Evolutionary conservation across 305 asterid genomes (phyloP), one percentile per base, ranked within the genome.

Genomic region (Fraxinus nigra): DNA sequence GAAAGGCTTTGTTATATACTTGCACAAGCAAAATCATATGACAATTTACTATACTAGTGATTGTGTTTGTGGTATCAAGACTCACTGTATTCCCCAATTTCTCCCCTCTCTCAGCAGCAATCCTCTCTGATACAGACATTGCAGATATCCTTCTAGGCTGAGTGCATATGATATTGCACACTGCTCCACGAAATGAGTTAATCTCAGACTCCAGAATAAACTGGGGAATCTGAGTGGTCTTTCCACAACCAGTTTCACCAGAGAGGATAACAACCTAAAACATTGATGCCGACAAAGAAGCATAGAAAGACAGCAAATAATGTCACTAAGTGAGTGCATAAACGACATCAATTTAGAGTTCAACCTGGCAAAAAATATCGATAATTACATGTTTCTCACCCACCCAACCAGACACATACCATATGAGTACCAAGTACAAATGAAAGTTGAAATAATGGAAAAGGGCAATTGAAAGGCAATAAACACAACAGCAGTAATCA

Each of bases 171-270:
- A 96, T 91, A 88, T 88, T 94, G 89, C 99, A 96, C 83, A 26
- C 78, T 82, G 90, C 97, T 81, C 98, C 98, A 79, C 85, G 92
- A 86, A 84, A 63, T 72, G 90, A 79, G 43, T 91, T 91, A 79
- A 90, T 89, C 90, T 96, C 95, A 3, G 97, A 88, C 89, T 96
- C 99, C 88, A 96, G 87, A 88, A 96, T 93, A 83, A 88, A 93
- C 78, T 96, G 98, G 8, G 98, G 98, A 79, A 96, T 91, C 89
- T 95, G 99, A 43, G 99, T 96, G 63, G 99, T 96, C 89, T 96
- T 96, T 72, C 99, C 98, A 83, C 99, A 96, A 81, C 98, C 98
- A 85, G 98, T 96, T 92, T 94, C 98, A 84, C 98, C 99, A 72
- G 97, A 93, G 86, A 96, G 86, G 85, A 96, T 89, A 76, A 94